Base-by-base conservation (phyloP, 2,329 filamentous ascomycete species). In the Cladosporium sp. region DNA sequence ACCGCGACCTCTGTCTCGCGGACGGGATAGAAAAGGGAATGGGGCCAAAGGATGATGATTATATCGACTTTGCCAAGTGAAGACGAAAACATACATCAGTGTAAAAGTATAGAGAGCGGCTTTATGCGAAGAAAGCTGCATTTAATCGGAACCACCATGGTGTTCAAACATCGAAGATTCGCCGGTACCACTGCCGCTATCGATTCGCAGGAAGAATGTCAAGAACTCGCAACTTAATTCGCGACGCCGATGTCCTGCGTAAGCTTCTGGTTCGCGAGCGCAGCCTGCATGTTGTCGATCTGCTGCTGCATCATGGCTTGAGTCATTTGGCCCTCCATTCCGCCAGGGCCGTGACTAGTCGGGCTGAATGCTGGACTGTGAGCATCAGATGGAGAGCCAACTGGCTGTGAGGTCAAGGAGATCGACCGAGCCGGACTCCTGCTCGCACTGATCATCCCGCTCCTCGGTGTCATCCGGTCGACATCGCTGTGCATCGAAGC, bases 21-120 rank as follows among this genome's bases (percentile, higher is more conserved):
- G 68, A 71, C 10, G 77, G 78, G 14, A 59, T 80, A 31, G 69
- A 73, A 54, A 74, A 67, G 60, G 79, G 79, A 0, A 72, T 71
- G 6, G 68, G 71, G 18, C 79, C 79, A 1, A 70, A 73, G 32
- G 79, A 82, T 59, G 72, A 72, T 42, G 67, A 58, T 9, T 65
- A 63, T 32, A 14, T 43, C 13, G 58, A 58, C n/a, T 35, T 61
- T 13, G 59, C 58, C 9, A 57, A 52, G 40, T 54, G 45, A 54
- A n/a, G 22, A 28, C 22, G 7, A 28, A 28, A 28, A 28, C 22
- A 28, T 28, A 1, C 7, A 28, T 28, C 22, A 7, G 4, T 28
- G 3, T 28, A 28, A 28, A 5, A 5, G 22, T 28, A 28, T 28
- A 28, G 22, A 5, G 22, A 28, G 22, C 22, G 22, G 22, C 16